These are phyloP conservation scores for Pichia sp. DNA, from an alignment of 1,139 yeast genomes.

Conservation along the genomic window DNA sequence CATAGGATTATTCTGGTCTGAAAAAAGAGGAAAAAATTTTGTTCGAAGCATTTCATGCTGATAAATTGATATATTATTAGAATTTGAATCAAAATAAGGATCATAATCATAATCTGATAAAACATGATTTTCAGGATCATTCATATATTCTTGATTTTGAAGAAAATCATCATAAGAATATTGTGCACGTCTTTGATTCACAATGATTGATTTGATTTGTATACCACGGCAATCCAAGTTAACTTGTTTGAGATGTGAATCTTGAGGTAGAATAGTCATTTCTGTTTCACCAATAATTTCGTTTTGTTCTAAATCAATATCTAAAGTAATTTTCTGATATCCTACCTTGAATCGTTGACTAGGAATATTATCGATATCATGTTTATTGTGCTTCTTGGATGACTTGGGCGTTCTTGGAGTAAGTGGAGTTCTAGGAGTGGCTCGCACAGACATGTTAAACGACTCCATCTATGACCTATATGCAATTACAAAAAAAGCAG, in stretches of 20 bases:
- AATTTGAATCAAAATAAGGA: constrained; percentile 39
- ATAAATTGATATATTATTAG: constrained; percentile 40
- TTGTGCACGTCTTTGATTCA: constrained; percentile 52
- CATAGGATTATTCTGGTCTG: constrained; percentile 56
- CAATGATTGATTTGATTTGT: constrained; percentile 52
- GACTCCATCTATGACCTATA: not conserved
- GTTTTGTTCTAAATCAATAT: constrained; percentile 54
- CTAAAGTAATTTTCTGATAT: constrained; percentile 63
- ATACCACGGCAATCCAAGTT: constrained; percentile 80
- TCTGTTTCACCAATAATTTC: constrained; percentile 71
- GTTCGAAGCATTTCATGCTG: constrained; percentile 63
- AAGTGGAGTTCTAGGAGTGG: constrained; percentile 27
- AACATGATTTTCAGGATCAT: constrained; percentile 25
- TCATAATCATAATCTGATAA: constrained; percentile 34
- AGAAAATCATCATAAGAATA: constrained; percentile 46
- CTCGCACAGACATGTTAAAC: constrained; percentile 9
- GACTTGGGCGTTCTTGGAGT: constrained; percentile 18
- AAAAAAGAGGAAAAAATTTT: constrained; percentile 56
- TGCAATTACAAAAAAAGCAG: not conserved
- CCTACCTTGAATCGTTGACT: constrained; percentile 46
- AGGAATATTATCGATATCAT: constrained; percentile 22
- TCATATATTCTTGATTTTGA: constrained; percentile 30
- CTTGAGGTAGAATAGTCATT: constrained; percentile 68
- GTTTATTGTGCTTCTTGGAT: constrained; percentile 23
- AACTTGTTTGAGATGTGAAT: constrained; percentile 50